Evolutionary conservation across 805 yeast species (phyloP).

Genomic region (Saccharomycopsis sp.): DNA sequence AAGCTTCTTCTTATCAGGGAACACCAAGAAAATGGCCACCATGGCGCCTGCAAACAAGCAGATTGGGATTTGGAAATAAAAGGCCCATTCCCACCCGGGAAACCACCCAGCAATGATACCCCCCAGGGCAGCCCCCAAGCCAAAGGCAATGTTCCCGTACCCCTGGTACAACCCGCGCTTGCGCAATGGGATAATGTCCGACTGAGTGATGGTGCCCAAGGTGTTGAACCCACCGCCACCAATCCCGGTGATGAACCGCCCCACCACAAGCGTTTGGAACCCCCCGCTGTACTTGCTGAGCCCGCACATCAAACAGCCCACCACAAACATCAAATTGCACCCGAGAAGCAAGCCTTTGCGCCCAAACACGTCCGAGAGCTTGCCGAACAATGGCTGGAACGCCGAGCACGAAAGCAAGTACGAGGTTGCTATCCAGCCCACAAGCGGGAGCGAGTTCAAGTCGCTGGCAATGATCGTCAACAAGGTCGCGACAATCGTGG

Average conservation of each 20-base stretch:
- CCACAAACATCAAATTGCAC: constrained; percentile 34
- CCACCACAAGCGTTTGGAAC: constrained; percentile 36
- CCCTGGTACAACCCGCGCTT: constrained; percentile 78
- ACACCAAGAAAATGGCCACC: constrained; percentile 30
- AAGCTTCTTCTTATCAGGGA: constrained; percentile 33
- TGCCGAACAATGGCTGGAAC: constrained; percentile 67
- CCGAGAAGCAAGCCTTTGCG: constrained; percentile 36
- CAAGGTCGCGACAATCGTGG: constrained; percentile 52
- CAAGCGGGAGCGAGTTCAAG: constrained; percentile 40
- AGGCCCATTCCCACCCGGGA: constrained; percentile 65
- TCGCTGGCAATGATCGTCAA: constrained; percentile 52
- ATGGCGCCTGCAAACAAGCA: constrained; percentile 34
- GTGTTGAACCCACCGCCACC: constrained; percentile 89
- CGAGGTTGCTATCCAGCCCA: constrained; percentile 68
- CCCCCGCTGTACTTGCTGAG: constrained; percentile 23
- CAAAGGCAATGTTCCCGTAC: constrained; percentile 60
- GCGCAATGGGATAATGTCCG: constrained; percentile 68
- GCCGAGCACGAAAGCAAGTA: constrained; percentile 62
- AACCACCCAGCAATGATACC: constrained; percentile 54
- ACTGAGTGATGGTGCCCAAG: constrained; percentile 62
- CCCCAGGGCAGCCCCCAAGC: constrained; percentile 66
- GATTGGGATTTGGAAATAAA: constrained; percentile 44
- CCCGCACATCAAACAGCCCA: constrained; percentile 40
- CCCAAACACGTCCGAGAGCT: constrained; percentile 58
- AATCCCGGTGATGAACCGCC: constrained; percentile 69